Evolutionary conservation across 495 filamentous ascomycete genomes (phyloP), one percentile per base, ranked within the genome.

Genomic region (Penicillium angulare): DNA sequence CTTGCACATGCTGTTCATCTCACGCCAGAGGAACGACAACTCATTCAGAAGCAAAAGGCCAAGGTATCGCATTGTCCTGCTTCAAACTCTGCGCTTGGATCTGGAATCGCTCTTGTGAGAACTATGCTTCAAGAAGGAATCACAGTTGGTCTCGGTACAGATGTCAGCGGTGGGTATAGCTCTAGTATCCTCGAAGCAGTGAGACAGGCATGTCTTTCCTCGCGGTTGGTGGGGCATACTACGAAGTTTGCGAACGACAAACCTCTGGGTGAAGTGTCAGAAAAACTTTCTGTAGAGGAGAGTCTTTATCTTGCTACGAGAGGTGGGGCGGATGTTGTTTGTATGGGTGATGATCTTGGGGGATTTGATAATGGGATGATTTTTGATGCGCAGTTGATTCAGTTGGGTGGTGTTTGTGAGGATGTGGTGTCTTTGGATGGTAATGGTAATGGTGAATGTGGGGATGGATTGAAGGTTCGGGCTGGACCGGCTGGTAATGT

Each of bases 1-100:
- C 79, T 98, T 12, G 93, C 92, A 16, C 93, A 98, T 68, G 88
- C 80, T 0, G 76, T 98, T 8, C 86, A 97, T 68, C 66, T 98
- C 9, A 74, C 76, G 0, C 70, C 78, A 0, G 67, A 64, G 0
- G 93, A 98, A 59, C 73, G 76, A 0, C 60, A 53, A 7, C 63
- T 95, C 3, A 78, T 97, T 34, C 78, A 74, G 8, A 34, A 52
- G 2, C 72, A 86, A 1, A 66, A 77, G 2, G 72, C 83, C 0
- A 89, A 86, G 63, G 76, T 98, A 33, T 78, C 78, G 32, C 93
- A 98, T 64, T 98, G 93, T 63, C 93, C 93, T 0, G 84, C 86
- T 6, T 87, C 82, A 40, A 98, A 98, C 68, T 82, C 83, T 0
- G 83, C 87, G 1, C 73, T 98, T 17, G 86, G 87, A 0, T 86